Evolutionary conservation across 2,329 filamentous ascomycete species (phyloP), one percentile per base, ranked within the genome.

Genomic region (Mycogone perniciosa): DNA sequence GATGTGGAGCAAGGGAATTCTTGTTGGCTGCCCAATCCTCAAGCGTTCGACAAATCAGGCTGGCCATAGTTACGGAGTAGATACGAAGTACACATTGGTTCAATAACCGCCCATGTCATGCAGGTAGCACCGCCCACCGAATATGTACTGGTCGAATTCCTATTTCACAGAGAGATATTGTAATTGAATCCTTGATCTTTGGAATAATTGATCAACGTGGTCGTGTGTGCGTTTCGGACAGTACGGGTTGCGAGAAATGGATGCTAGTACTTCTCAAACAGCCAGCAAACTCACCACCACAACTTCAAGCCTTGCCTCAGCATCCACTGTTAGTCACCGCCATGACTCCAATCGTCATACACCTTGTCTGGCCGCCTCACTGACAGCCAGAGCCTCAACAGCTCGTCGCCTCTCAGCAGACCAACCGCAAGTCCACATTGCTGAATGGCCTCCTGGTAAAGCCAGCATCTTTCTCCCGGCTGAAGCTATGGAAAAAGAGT

Each of bases 1-100:
- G 20, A 20, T 20, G 20, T 20, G 20, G 20, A 20, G 20, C 20
- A 20, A 20, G 20, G 20, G 20, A 20, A 20, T 20, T 20, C 20
- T 20, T 54, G 60, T 35, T 35, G 33, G 33, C 33, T 35, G 33
- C 33, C 33, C 33, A 35, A 7, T 11, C 7, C 33, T 11, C 7
- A 35, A 35, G 33, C 20, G 20, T 20, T 20, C 20, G 20, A 20
- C 20, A 20, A 20, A 20, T 20, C 20, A 20, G 20, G 20, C 20
- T 20, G 20, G 20, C 20, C 20, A 20, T 20, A n/a, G n/a, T n/a
- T n/a, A 20, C 20, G 20, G 20, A 20, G 20, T 20, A 20, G 20
- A 20, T 20, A 8, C 33, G 33, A 35, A 11, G 33, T 11, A 35
- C 7, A 35, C 7, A 35, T 35, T 35, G 33, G 33, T 2, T 35